Evolutionary conservation across 2,329 filamentous ascomycete species (phyloP), one percentile per base, ranked within the genome.

Genomic region (Alternaria sp.): DNA sequence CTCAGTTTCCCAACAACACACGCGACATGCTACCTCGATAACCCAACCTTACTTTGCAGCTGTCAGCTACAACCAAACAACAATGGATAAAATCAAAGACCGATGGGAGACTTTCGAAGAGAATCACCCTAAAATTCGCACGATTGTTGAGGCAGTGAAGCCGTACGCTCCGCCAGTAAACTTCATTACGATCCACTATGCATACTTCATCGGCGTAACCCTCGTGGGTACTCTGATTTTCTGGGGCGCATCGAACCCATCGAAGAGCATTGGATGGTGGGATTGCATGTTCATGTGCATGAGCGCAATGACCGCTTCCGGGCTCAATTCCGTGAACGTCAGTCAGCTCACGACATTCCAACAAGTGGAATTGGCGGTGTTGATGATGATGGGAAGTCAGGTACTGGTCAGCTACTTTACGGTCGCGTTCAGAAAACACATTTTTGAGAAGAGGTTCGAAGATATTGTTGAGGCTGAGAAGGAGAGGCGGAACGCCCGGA

Each of bases 351-450:
- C 67, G 32, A 60, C 58, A 3, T 70, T 70, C 44, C 63, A 50
- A 11, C 46, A 50, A 27, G 46, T 62, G n/a, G 67, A 67, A 46
- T 32, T 70, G 40, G 40, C 55, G n/a, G 57, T 64, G 36, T 64
- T 70, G 48, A 70, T 70, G 67, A 68, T 70, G 61, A 65, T 70
- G 48, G 67, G 67, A 34, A 70, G 55, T 58, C 67, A 68, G 48
- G 62, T 70, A 1, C 49, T 68, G 52, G 59, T 70, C 16, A 67
- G 64, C n/a, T 70, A 64, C 50, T 67, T 67, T 43, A 70, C 67
- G 16, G 57, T 70, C 38, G 66, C 60, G 6, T 70, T 70, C 36
- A 61, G 67, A 38, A 70, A 67, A 50, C 64, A 67, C 44, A 70
- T 70, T 30, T 70, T 70, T 36, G 67, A 70, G 55, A 70, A 70